Percentiles rank a stretch among this genome's conserved stretches.
Evolutionary conservation across 2,329 filamentous ascomycete species (phyloP).

Genomic region (Rutstroemia sydowiana): DNA sequence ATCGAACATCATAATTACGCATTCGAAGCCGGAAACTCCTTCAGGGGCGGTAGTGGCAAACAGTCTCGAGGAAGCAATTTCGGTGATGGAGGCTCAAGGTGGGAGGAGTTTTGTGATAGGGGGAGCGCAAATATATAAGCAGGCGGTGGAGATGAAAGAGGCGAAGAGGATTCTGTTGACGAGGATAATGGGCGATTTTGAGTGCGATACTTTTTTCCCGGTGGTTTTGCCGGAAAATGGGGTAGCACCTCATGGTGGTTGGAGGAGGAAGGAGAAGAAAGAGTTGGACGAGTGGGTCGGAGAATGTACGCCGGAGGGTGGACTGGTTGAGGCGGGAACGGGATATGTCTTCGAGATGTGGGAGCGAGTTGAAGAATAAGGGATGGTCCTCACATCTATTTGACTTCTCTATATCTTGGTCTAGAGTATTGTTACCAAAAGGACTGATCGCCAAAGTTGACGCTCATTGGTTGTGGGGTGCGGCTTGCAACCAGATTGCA

Average conservation of each 20-base stretch:
- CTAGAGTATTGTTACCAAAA: no score
- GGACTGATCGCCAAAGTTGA: no score
- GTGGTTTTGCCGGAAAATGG: conserved; percentile 39
- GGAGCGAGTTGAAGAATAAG: conserved; percentile 40
- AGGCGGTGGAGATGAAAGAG: conserved; percentile 54
- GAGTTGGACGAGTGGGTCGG: conserved; percentile 59
- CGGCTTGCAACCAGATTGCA: no score
- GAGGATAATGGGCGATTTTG: conserved; percentile 59
- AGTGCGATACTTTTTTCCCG: conserved; percentile 70
- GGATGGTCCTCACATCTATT: no score
- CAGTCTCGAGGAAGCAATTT: not conserved
- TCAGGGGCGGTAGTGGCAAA: not conserved
- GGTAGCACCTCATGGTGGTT: conserved; percentile 32
- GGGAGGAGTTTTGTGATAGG: conserved; percentile 69
- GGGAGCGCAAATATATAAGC: conserved; percentile 75
- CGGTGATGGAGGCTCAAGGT: not conserved
- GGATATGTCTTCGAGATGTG: conserved; percentile 69
- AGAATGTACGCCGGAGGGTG: conserved; percentile 49
- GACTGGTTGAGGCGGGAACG: conserved; percentile 56
- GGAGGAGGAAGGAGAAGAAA: conserved; percentile 45
- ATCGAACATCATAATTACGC: conserved; percentile 73
- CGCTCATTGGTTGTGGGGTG: no score
- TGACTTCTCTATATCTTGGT: no score
- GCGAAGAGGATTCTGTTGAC: conserved; percentile 63
- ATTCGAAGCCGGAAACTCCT: not conserved